Conservation (phyloP, 2,329 filamentous ascomycete species). For the Fonsecaea nubica region DNA sequence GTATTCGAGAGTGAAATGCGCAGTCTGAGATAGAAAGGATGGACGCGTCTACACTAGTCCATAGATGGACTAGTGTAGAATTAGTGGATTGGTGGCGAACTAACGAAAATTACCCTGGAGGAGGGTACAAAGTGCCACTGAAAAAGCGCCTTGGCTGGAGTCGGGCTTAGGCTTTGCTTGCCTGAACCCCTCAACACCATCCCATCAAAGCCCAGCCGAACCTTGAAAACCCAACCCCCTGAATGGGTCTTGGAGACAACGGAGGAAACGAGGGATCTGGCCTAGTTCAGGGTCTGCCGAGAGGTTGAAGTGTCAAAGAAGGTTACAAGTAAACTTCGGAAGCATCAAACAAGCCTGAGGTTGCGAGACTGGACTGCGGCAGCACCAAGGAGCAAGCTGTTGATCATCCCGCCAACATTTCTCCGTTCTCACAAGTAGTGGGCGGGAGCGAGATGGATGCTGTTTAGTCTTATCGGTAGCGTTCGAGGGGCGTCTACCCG, state of each 20-base stretch:
- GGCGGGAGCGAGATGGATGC: not conserved
- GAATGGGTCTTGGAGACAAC: conserved; percentile 1
- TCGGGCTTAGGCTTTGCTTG: not conserved
- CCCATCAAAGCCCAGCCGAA: not conserved
- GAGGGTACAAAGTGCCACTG: too few species aligned
- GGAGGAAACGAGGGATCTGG: not conserved
- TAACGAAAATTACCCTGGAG: too few species aligned
- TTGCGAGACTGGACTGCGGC: not conserved
- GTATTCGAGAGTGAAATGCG: too few species aligned
- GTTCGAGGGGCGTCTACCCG: not conserved
- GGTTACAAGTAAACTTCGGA: conserved; percentile 2
- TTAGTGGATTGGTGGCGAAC: too few species aligned
- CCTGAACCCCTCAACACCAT: not conserved
- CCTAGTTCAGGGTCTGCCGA: conserved; percentile 2
- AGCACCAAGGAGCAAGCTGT: not conserved
- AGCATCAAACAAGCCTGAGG: not conserved
- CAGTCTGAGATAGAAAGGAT: too few species aligned
- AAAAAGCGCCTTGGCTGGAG: not conserved
- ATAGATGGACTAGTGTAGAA: too few species aligned
- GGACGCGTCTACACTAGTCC: too few species aligned
- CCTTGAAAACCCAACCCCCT: not conserved
- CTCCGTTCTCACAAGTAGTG: not conserved
- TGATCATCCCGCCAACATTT: not conserved
- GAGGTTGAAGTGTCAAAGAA: not conserved
- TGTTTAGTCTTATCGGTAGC: not conserved